phyloP scores from a whole-genome alignment of 2,329 filamentous ascomycete genomes.

The Mycogone perniciosa region DNA sequence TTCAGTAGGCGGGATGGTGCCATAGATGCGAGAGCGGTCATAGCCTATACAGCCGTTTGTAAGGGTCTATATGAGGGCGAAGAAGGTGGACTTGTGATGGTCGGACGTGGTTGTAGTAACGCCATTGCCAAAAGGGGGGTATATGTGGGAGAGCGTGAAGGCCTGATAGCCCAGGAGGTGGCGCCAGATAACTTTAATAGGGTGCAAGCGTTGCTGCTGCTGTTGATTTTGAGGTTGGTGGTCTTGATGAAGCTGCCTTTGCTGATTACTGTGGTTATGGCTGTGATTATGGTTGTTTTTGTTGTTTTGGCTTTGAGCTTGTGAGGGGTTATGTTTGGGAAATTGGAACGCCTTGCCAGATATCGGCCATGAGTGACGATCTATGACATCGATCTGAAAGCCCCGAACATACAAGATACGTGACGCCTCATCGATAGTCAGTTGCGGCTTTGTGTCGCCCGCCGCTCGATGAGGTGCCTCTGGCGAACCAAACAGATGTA shows the following conservation, averaged over 20 bases:
- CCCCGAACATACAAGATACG: conserved; percentile 24
- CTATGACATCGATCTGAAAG: conserved; percentile 22
- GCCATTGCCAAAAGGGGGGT: conserved; percentile 16
- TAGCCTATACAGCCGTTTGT: conserved; percentile 27
- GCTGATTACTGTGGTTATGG: background rate
- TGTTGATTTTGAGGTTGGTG: conserved; percentile 1
- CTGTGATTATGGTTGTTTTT: background rate
- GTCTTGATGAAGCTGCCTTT: background rate
- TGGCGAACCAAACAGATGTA: conserved; percentile 28
- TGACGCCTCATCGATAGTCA: conserved; percentile 21
- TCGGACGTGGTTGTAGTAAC: background rate
- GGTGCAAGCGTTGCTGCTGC: conserved; percentile 10
- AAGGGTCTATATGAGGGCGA: conserved; percentile 29
- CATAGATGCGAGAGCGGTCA: conserved; percentile 22
- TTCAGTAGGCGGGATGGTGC: conserved; percentile 18
- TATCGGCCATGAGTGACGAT: conserved; percentile 23
- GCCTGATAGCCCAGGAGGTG: conserved; percentile 19
- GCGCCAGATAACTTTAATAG: conserved; percentile 27
- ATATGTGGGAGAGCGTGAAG: conserved; percentile 22
- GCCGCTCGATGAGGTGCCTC: conserved; percentile 26
- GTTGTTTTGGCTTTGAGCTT: background rate
- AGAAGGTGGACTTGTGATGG: conserved; percentile 22
- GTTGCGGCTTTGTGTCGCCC: conserved; percentile 20
- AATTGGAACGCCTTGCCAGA: conserved; percentile 27
- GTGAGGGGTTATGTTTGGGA: background rate